A percentile compares a stretch with the other conserved stretches of the same genome.
Conservation (phyloP, 495 filamentous ascomycete genomes). For the Penicillium waksmanii region DNA sequence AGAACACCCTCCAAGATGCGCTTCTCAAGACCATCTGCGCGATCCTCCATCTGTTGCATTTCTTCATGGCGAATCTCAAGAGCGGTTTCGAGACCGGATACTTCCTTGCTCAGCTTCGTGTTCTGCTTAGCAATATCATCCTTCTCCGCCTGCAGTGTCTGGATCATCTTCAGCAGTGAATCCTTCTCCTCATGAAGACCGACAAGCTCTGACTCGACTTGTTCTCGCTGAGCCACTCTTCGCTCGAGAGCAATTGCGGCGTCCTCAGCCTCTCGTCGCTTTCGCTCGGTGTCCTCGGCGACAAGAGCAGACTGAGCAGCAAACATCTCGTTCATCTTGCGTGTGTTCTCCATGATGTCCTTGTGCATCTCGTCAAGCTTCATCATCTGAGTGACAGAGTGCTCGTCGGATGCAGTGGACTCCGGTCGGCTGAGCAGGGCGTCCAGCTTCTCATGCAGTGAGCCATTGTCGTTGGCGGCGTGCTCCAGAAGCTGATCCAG, state of each 20-base stretch:
- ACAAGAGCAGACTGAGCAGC: slow-evolving; percentile 76
- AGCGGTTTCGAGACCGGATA: slow-evolving; percentile 86
- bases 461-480: slow-evolving; percentile 53
- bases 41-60: slow-evolving; percentile 82
- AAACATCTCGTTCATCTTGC: slow-evolving; percentile 85
- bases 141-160: slow-evolving; percentile 65
- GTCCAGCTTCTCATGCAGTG: slow-evolving; percentile 74
- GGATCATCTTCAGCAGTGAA: slow-evolving; percentile 59
- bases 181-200: slow-evolving; percentile 68
- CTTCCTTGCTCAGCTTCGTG: slow-evolving; percentile 74
- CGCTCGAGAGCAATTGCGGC: slow-evolving; percentile 79
- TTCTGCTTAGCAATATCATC: slow-evolving; percentile 75
- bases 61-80: slow-evolving; percentile 87
- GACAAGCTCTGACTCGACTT: slow-evolving; percentile 72
- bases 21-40: slow-evolving; percentile 85
- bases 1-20: slow-evolving; percentile 93
- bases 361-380: slow-evolving; percentile 88
- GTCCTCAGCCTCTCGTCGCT: slow-evolving; percentile 81
- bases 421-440: slow-evolving; percentile 36
- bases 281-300: slow-evolving; percentile 76
- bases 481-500: slow-evolving; percentile 66
- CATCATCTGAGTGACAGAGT: slow-evolving; percentile 63
- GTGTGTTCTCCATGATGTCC: slow-evolving; percentile 84
- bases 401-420: slow-evolving; percentile 38
- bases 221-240: slow-evolving; percentile 73